Percentiles rank a stretch among this genome's conserved stretches.
These are phyloP conservation scores for Eucalyptus camaldulensis DNA, from an alignment of 345 rosid species.

Conservation along the genomic window DNA sequence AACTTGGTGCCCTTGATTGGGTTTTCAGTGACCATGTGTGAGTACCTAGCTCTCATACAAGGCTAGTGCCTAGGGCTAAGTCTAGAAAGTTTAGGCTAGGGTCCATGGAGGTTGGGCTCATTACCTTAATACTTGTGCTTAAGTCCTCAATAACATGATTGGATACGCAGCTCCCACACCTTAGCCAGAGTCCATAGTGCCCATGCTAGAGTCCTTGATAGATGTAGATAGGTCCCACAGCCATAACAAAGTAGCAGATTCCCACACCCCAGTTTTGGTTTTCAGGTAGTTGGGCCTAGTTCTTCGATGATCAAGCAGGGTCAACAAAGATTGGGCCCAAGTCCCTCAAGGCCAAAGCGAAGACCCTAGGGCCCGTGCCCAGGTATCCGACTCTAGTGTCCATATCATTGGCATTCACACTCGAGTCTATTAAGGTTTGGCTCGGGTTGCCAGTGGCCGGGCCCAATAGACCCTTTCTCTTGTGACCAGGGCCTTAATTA, in stretches of 20 bases:
- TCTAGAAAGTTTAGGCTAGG: too few relatives aligned
- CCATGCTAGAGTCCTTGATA: too few relatives aligned
- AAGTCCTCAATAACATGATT: background rate
- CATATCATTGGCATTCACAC: background rate
- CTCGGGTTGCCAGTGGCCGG: background rate
- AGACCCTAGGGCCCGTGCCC: background rate
- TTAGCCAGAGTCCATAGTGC: too few relatives aligned
- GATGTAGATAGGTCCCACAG: too few relatives aligned
- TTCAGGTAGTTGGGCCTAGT: background rate
- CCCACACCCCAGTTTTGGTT: background rate
- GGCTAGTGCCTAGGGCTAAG: too few relatives aligned
- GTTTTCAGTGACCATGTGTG: rapidly evolving
- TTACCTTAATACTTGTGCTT: background rate
- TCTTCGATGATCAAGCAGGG: too few relatives aligned
- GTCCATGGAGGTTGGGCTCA: too few relatives aligned
- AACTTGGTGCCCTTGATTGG: background rate
- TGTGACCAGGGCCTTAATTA: too few relatives aligned
- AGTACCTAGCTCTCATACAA: too few relatives aligned
- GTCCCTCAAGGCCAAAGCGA: background rate
- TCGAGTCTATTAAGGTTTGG: background rate
- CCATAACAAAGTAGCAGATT: too few relatives aligned
- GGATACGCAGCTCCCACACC: too few relatives aligned
- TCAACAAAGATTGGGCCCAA: background rate
- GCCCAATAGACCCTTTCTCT: background rate
- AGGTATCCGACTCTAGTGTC: background rate